phyloP scores from a whole-genome alignment of 768 basidiomycete species.

The Stropharia rugosoannulata region DNA sequence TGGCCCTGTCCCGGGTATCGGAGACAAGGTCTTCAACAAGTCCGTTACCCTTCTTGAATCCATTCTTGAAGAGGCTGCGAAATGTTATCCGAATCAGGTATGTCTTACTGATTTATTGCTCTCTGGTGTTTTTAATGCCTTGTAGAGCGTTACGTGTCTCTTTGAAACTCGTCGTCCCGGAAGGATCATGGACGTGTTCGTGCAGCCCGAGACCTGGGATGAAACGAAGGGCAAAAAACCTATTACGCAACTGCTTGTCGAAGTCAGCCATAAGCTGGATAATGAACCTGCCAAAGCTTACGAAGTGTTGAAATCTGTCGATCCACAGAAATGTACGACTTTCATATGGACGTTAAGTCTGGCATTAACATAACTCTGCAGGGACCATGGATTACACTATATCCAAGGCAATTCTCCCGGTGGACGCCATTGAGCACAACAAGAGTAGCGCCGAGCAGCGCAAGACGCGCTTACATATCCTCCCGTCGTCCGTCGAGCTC shows the following conservation, averaged over 20 bases:
- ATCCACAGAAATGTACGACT: constrained; percentile 12
- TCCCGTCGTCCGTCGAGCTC: constrained; percentile 48
- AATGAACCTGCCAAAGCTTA: constrained; percentile 13
- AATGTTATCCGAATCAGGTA: constrained; percentile 68
- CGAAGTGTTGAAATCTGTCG: constrained; percentile 17
- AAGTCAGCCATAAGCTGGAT: constrained; percentile 24
- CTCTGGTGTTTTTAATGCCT: not conserved
- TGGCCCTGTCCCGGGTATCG: constrained; percentile 54
- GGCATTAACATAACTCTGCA: constrained; percentile 20
- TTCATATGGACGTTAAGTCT: not conserved
- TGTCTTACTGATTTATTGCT: constrained; percentile 15
- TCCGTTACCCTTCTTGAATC: constrained; percentile 71
- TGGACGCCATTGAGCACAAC: constrained; percentile 33
- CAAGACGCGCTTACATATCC: constrained; percentile 42
- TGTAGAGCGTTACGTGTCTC: constrained; percentile 55
- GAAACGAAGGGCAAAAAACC: constrained; percentile 36
- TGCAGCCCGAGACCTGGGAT: constrained; percentile 59
- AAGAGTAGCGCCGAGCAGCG: constrained; percentile 34
- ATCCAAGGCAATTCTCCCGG: constrained; percentile 31
- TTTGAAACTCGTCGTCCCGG: constrained; percentile 54
- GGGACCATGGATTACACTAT: constrained; percentile 67
- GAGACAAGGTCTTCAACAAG: constrained; percentile 73
- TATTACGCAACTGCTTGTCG: constrained; percentile 60
- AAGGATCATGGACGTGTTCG: constrained; percentile 57
- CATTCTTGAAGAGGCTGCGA: constrained; percentile 54